These are phyloP conservation scores for Lasiosphaeria hispida DNA, from an alignment of 495 filamentous ascomycete species.

Conservation along the genomic window DNA sequence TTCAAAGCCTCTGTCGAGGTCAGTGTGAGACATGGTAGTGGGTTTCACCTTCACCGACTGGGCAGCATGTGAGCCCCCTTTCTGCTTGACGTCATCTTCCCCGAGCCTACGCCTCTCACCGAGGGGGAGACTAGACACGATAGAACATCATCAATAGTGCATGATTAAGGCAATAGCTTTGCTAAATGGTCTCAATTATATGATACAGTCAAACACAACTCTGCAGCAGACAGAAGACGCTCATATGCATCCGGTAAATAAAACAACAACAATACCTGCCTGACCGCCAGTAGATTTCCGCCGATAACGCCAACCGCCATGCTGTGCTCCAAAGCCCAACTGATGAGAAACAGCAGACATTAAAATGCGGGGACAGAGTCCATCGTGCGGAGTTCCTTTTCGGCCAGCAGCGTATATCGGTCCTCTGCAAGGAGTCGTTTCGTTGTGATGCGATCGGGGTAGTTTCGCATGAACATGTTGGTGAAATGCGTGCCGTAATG, in stretches of 20 bases:
- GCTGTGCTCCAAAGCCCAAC: slow-evolving; percentile 6
- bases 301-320: slow-evolving; percentile 10
- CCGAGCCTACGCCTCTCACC: too few species aligned
- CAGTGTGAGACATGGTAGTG: too few species aligned
- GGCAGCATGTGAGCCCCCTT: too few species aligned
- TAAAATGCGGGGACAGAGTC: slow-evolving; percentile 14
- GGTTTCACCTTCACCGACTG: too few species aligned
- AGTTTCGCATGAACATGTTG: slow-evolving; percentile 50
- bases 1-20: too few species aligned
- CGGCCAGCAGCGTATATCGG: slow-evolving; percentile 24
- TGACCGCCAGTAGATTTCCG: neutral
- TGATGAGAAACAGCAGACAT: neutral
- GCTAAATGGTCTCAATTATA: too few species aligned
- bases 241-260: neutral
- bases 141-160: too few species aligned
- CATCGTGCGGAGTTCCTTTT: slow-evolving; percentile 29
- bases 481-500: slow-evolving; percentile 51
- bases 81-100: too few species aligned
- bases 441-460: slow-evolving; percentile 45
- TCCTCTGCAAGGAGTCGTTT: slow-evolving; percentile 32
- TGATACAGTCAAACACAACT: too few species aligned
- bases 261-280: neutral
- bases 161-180: too few species aligned
- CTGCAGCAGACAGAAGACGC: neutral
- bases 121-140: too few species aligned